phyloP scores from a whole-genome alignment of 2,329 filamentous ascomycete species.

The Xylaria sp. region DNA sequence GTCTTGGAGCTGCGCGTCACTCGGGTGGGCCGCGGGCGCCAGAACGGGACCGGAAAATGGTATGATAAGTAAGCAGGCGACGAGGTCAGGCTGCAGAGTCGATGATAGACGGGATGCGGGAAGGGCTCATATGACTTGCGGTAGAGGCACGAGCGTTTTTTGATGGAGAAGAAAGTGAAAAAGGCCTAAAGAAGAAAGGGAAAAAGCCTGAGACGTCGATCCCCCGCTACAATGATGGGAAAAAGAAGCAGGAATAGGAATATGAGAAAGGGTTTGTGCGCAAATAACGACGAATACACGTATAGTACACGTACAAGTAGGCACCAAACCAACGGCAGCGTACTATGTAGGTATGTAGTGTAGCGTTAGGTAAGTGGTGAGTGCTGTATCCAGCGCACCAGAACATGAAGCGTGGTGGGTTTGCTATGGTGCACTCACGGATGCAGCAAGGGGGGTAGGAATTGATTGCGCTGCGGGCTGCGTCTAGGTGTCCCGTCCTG shows the following conservation, averaged over 20 bases:
- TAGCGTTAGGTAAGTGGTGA: background rate
- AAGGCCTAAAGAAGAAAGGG: background rate
- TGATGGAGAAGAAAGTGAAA: background rate
- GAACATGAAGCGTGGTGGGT: conserved; percentile 17
- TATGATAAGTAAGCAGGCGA: conserved; percentile 24
- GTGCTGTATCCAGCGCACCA: background rate
- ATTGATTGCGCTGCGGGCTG: conserved; percentile 29
- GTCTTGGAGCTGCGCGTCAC: conserved; percentile 20
- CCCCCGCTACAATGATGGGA: conserved; percentile 14
- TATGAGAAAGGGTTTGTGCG: conserved; percentile 12
- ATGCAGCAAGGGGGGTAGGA: conserved; percentile 24
- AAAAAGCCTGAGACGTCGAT: conserved; percentile 23
- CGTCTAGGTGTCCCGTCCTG: conserved; percentile 25
- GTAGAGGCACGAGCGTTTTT: background rate
- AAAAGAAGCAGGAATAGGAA: background rate
- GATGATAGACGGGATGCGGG: conserved; percentile 4
- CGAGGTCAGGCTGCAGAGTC: conserved; percentile 7
- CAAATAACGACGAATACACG: background rate
- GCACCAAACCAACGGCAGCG: background rate
- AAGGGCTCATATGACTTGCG: conserved; percentile 14
- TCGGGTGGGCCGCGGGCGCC: conserved; percentile 1
- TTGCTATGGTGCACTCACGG: conserved; percentile 9
- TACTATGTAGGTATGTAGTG: background rate
- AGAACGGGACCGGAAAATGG: background rate
- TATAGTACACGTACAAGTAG: background rate